Conservation (phyloP, 1,284 basidiomycete species). For the Erythrobasidium hasegawianum region DNA sequence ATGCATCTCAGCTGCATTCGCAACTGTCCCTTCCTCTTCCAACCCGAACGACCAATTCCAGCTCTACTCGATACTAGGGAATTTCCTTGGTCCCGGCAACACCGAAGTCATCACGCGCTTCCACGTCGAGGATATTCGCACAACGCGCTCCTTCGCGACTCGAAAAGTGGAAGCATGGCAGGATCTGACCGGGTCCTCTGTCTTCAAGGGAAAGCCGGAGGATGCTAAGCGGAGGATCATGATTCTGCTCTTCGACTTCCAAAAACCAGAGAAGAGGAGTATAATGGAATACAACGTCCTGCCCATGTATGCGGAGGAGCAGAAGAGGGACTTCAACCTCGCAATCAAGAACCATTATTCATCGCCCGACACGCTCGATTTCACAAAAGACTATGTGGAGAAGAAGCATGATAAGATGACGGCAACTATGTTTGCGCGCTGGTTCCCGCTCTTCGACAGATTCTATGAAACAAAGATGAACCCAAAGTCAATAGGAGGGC, state of each 20-base stretch:
- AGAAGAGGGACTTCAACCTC: not conserved
- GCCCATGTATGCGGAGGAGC: constrained; percentile 7
- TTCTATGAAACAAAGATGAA: not conserved
- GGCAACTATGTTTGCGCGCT: constrained; percentile 1
- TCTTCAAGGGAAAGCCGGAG: constrained; percentile 1
- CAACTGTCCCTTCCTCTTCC: constrained; percentile 8
- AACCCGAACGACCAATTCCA: constrained; percentile 8
- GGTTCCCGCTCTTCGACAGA: constrained; percentile 23
- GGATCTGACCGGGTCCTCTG: not conserved
- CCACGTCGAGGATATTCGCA: constrained; percentile 21
- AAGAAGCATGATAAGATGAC: not conserved
- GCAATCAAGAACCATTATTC: constrained; percentile 13
- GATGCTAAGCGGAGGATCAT: constrained; percentile 22
- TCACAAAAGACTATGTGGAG: not conserved
- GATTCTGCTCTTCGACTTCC: constrained; percentile 32
- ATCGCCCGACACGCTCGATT: constrained; percentile 6
- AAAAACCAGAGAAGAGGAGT: constrained; percentile 16
- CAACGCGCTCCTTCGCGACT: constrained; percentile 22
- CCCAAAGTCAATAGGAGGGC: constrained; percentile 20
- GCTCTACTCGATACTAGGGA: constrained; percentile 22
- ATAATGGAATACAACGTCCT: constrained; percentile 25
- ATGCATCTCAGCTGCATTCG: constrained; percentile 32
- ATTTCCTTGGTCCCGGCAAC: constrained; percentile 25
- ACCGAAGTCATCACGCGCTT: constrained; percentile 23
- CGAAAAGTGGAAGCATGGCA: constrained; percentile 31